Conservation (phyloP, 805 yeast species). For the Cyberlindnera bimundalis region DNA sequence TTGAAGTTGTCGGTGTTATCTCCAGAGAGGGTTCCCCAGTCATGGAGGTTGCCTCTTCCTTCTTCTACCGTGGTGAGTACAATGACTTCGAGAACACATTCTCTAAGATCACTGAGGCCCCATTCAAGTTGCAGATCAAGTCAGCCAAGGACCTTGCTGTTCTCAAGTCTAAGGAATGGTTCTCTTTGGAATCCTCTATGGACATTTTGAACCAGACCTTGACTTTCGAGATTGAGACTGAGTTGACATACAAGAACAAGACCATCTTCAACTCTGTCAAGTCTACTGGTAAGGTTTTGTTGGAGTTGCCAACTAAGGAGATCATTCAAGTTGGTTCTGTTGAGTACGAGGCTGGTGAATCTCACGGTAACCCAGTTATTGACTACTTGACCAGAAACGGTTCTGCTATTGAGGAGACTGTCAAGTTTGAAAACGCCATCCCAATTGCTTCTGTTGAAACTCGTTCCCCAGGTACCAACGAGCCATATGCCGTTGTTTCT, state of each 20-base stretch:
- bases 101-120: constrained; percentile 82
- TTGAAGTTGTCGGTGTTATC: constrained; percentile 89
- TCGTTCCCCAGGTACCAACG: constrained; percentile 93
- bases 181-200: constrained; percentile 70
- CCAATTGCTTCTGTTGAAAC: constrained; percentile 62
- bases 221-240: constrained; percentile 86
- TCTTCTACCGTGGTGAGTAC: constrained; percentile 94
- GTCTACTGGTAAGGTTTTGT: constrained; percentile 79
- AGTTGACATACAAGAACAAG: constrained; percentile 74
- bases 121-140: constrained; percentile 70
- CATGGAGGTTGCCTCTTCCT: constrained; percentile 91
- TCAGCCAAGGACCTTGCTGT: constrained; percentile 90
- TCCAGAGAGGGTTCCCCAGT: constrained; percentile 74
- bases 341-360: constrained; percentile 83
- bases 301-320: constrained; percentile 92
- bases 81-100: constrained; percentile 87
- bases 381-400: constrained; percentile 93
- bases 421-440: constrained; percentile 83
- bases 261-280: constrained; percentile 72
- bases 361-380: constrained; percentile 96
- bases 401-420: constrained; percentile 89
- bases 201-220: constrained; percentile 76
- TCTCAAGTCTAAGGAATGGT: constrained; percentile 95
- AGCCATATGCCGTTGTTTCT: constrained; percentile 93
- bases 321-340: constrained; percentile 78